Conservation (phyloP, 768 basidiomycete genomes). For the Scleroderma bovista region DNA sequence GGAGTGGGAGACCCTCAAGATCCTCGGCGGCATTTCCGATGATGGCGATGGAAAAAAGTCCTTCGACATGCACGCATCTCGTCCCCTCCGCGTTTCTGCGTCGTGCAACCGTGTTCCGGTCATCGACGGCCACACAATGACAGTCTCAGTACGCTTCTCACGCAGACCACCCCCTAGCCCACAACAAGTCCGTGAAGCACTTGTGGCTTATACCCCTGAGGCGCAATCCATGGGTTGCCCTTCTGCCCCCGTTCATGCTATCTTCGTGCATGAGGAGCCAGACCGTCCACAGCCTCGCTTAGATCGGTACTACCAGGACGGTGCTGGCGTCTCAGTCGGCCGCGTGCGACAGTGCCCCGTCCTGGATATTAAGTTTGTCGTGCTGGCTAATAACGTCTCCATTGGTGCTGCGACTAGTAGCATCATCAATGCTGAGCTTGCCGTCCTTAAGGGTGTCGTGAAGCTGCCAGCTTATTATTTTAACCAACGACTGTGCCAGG, state of each 20-base stretch:
- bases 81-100: conserved; percentile 86
- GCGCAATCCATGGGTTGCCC: conserved; percentile 75
- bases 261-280: conserved; percentile 87
- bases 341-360: conserved; percentile 88
- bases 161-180: conserved; percentile 76
- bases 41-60: conserved; percentile 44
- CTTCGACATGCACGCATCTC: conserved; percentile 82
- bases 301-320: conserved; percentile 85
- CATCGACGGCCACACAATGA: conserved; percentile 90
- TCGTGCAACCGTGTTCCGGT: conserved; percentile 95
- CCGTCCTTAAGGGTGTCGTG: conserved; percentile 70
- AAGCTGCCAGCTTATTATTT: conserved; percentile 4
- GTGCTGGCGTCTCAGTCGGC: conserved; percentile 88
- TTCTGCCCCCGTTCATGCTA: conserved; percentile 76
- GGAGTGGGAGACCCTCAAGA: conserved; percentile 98
- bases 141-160: conserved; percentile 82
- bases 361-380: conserved; percentile 93
- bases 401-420: conserved; percentile 96
- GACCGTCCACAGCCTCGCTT: conserved; percentile 93
- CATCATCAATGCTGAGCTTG: conserved; percentile 96
- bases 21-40: conserved; percentile 74
- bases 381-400: conserved; percentile 87
- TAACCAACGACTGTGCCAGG: neutral
- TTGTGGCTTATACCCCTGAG: conserved; percentile 67
- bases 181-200: conserved; percentile 81